Base-by-base conservation (phyloP, 23 red algal genomes). In the Gracilaria gracilis region DNA sequence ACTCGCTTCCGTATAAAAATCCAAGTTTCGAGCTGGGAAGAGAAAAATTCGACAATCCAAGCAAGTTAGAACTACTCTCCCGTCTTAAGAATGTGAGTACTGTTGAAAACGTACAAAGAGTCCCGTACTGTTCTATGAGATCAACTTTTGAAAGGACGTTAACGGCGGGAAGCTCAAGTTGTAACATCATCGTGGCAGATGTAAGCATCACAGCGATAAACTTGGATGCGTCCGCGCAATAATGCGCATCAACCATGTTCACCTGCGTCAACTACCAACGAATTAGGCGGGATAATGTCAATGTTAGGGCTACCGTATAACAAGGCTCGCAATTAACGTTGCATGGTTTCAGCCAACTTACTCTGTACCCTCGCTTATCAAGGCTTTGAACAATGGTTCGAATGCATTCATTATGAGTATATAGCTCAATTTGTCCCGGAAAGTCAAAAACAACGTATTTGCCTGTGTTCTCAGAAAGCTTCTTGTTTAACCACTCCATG, bases 351-450 rank as follows among this genome's bases (percentile, higher is more conserved):
- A 8, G 21, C 28, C 39, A 46, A 89, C 85, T 0, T 44, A 89
- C 85, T 38, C 76, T 1, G 25, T 82, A 67, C 5, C 78, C 90
- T 19, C 34, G 61, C 21, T 36, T 53, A 9, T 80, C 83, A 67
- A 95, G 57, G 11, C 39, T 48, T 79, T 83, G 74, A 27, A 95
- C 76, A 19, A 99, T 70, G 47, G 75, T 40, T 29, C 90, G 79
- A 48, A 95, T 86, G 46, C 89, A 91, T 35, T 94, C 62, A 61
- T 96, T 90, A 80, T 99, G 97, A 13, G 93, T 94, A 75, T 81
- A 99, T 27, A 99, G 83, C 59, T 99, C 97, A 49, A 96, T 91
- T 86, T 99, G 97, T 44, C 97, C 97, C 3, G 97, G 97, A 67
- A 95, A 92, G 57, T 99, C 97, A 35, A 99, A 93, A 19, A 99